A percentile compares a stretch with the other conserved stretches of the same genome.
Evolutionary conservation across 2,329 filamentous ascomycete species (phyloP).

Genomic region (Calycina herbarum): DNA sequence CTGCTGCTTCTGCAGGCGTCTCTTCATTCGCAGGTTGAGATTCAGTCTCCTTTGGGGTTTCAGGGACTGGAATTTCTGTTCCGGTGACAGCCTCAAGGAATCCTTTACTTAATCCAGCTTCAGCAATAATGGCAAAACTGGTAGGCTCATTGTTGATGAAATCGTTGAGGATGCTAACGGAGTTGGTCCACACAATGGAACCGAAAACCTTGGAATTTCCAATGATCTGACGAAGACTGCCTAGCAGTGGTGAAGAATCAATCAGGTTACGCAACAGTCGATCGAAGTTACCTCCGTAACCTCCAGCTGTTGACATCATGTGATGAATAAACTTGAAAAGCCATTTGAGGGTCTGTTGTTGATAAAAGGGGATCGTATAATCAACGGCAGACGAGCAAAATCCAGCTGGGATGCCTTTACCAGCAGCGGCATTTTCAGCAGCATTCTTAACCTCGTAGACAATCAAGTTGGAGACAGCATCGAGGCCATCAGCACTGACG

Average conservation of each 20-base stretch:
- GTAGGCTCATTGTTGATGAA: constrained; percentile 99
- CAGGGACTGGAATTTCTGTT: constrained; percentile 39
- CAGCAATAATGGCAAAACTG: constrained; percentile 92
- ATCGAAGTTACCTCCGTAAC: constrained; percentile 77
- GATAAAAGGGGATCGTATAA: constrained; percentile 89
- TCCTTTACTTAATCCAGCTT: constrained; percentile 85
- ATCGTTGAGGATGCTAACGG: constrained; percentile 86
- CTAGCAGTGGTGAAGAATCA: constrained; percentile 83
- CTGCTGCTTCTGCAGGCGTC: constrained; percentile 34
- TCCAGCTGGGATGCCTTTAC: constrained; percentile 68
- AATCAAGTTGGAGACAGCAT: constrained; percentile 85
- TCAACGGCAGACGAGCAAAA: constrained; percentile 84
- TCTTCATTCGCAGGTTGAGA: constrained; percentile 16
- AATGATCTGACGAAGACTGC: constrained; percentile 77
- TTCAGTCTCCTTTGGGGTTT: constrained; percentile 31
- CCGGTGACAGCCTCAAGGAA: constrained; percentile 80
- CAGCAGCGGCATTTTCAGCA: constrained; percentile 62
- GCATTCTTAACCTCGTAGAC: constrained; percentile 75
- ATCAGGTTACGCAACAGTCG: constrained; percentile 89
- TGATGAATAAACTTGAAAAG: constrained; percentile 95
- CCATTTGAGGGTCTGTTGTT: constrained; percentile 91
- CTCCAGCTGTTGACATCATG: constrained; percentile 78
- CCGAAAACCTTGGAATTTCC: constrained; percentile 79
- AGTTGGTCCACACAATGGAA: constrained; percentile 93
- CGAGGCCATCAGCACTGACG: constrained; percentile 79